These are phyloP conservation scores for Kwoniella mangroviensis DNA, from an alignment of 768 basidiomycete genomes.

Conservation along the genomic window DNA sequence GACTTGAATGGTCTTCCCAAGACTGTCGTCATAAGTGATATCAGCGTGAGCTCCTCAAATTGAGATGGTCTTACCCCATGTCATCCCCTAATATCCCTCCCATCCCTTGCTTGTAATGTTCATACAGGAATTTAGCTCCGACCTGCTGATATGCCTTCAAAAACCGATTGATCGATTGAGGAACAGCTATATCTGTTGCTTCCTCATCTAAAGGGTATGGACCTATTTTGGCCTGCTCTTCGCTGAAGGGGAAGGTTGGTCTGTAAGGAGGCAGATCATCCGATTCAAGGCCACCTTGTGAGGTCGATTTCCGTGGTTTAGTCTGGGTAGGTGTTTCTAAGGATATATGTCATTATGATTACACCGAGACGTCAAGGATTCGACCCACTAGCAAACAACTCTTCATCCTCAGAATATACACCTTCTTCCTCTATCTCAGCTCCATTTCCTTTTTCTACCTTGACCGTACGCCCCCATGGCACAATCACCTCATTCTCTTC, in stretches of 20 bases:
- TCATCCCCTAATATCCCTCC: slow-evolving; percentile 93
- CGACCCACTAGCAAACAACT: slow-evolving; percentile 12
- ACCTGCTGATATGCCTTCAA: slow-evolving; percentile 90
- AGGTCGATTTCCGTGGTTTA: background rate
- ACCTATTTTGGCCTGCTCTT: slow-evolving; percentile 33
- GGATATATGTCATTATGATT: background rate
- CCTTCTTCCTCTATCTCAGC: slow-evolving; percentile 29
- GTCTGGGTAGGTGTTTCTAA: background rate
- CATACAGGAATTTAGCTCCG: slow-evolving; percentile 80
- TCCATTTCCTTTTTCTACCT: background rate
- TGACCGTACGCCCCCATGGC: slow-evolving; percentile 9
- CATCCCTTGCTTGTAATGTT: slow-evolving; percentile 67
- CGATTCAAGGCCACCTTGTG: background rate
- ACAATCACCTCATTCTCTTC: slow-evolving; percentile 27
- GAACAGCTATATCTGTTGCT: slow-evolving; percentile 44
- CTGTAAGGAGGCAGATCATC: slow-evolving; percentile 30
- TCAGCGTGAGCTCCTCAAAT: slow-evolving; percentile 11
- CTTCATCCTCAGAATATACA: slow-evolving; percentile 41
- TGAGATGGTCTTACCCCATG: slow-evolving; percentile 73
- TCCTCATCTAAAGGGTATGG: slow-evolving; percentile 35
- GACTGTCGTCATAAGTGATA: slow-evolving; percentile 11
- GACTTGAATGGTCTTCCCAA: slow-evolving; percentile 91
- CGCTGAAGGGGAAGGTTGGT: slow-evolving; percentile 33
- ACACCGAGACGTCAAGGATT: background rate
- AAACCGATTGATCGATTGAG: slow-evolving; percentile 71